Base-by-base conservation (phyloP, 2,329 filamentous ascomycete genomes). In the Onygenales sp. region DNA sequence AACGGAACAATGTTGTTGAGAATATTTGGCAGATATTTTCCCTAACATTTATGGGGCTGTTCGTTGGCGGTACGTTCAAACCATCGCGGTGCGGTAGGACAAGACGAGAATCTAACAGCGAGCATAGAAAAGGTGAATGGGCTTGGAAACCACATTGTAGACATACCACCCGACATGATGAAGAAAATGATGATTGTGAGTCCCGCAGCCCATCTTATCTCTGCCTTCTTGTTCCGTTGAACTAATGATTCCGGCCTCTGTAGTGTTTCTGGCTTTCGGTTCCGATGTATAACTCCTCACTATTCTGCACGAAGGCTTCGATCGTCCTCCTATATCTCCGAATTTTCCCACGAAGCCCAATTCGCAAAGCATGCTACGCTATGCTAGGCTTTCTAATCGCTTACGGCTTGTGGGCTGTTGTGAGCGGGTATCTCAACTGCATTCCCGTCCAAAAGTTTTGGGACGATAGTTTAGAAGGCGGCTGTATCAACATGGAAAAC, bases 401-500 rank as follows among this genome's bases (percentile, higher is more conserved):
- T 17, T 67, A 65, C 46, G 65, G 63, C 34, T 54, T 62, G 13
- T 67, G 65, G 65, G 62, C 62, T 1, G 56, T 67, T 42, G 17
- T 63, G n/a, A 66, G 59, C 17, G 64, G 63, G 21, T 67, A 62
- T 64, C 58, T 62, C 4, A 67, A 59, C 37, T 67, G 65, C 42
- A 48, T 67, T 1, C 65, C 65, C 8, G 51, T 67, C 3, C 56
- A 53, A 13, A 64, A 62, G 14, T 67, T 67, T 56, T 67, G 63
- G 63, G 55, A 66, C 54, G 52, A 57, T 0, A 52, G 48, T 1
- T 33, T 62, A 3, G 46, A 58, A 0, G 65, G 65, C 4, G 62
- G 59, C 45, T 74, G 72, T 54, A 66, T 74, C 44, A 56, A 69
- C 51, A 71, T 69, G 52, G 64, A 63, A 7, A 62, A 60, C 6